phyloP scores from a whole-genome alignment of 1,284 basidiomycete species.

The Leccinum subrobustum region DNA sequence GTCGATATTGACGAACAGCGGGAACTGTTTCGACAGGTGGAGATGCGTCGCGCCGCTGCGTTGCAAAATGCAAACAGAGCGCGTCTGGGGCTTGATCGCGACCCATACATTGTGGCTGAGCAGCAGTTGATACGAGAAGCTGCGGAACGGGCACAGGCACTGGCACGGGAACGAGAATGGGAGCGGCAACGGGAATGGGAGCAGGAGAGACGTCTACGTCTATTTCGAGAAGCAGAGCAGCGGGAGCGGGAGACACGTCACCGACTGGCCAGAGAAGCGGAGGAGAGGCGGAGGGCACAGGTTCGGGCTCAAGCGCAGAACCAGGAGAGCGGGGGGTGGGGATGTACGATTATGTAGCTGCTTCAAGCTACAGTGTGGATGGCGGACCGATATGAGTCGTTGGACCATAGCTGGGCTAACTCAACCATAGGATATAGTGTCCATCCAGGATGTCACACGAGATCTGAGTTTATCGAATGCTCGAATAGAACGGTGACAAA shows the following conservation, averaged over 20 bases:
- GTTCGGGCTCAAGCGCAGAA: neutral
- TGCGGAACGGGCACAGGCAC: neutral
- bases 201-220: neutral
- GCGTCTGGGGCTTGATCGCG: neutral
- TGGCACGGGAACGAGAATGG: neutral
- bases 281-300: neutral
- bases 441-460: no score
- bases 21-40: constrained; percentile 3
- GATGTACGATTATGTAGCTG: neutral
- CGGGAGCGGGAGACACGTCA: neutral
- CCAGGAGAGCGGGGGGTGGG: neutral
- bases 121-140: neutral
- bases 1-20: neutral
- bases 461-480: neutral
- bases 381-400: neutral
- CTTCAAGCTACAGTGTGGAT: neutral
- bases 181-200: neutral
- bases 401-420: neutral
- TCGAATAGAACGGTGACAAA: no score
- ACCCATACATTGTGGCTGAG: neutral
- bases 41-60: constrained; percentile 7
- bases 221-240: neutral
- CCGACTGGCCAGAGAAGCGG: neutral
- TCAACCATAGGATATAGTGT: neutral
- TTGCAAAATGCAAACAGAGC: neutral